Evolutionary conservation across 208 protist genomes (phyloP), one percentile per base, ranked within the genome.

Genomic region (Acanthamoeba divionensis): DNA sequence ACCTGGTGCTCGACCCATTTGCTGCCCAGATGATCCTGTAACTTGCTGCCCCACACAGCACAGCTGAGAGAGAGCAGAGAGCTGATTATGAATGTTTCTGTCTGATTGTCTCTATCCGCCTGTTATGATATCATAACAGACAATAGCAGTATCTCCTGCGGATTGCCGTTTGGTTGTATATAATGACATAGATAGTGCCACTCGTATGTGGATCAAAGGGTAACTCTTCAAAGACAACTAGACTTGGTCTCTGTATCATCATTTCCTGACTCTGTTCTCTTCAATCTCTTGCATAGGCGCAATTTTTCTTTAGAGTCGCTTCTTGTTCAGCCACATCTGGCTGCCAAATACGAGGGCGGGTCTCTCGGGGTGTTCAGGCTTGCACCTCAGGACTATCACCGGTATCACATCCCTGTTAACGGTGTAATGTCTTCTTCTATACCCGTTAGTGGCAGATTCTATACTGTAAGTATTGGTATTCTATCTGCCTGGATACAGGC

Each of bases 331-430:
- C 26, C 55, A 6, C 55, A 63, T 63, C 55, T 63, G 21, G 65
- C 29, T n/a, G 21, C 65, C 65, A 26, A 75, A 33, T 85, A 85
- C 5, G 75, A 77, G 48, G 75, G 31, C n/a, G 75, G 75, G 24
- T 67, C 31, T 24, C 21, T 85, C 24, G 55, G n/a, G 2, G 31
- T 85, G 24, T 85, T 24, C 48, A 54, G 95, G 65, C 52, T 96
- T 1, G 92, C 93, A 6, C 95, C 94, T 65, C 94, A 96, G 83
- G 95, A 96, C 73, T 96, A 96, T 45, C 95, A 96, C 65, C 89
- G 95, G 36, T 95, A 93, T 66, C 95, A 96, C 65, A 29, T 44
- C 12, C 95, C 95, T 18, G 89, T 92, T 0, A 29, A 69, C 54
- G 93, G 94, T 90, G 95, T 44, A 75, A 5, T 50, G 38, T 24